Evolutionary conservation across 202 grass and related monocot species (phyloP).

Genomic region (Saccharum hybrid): DNA sequence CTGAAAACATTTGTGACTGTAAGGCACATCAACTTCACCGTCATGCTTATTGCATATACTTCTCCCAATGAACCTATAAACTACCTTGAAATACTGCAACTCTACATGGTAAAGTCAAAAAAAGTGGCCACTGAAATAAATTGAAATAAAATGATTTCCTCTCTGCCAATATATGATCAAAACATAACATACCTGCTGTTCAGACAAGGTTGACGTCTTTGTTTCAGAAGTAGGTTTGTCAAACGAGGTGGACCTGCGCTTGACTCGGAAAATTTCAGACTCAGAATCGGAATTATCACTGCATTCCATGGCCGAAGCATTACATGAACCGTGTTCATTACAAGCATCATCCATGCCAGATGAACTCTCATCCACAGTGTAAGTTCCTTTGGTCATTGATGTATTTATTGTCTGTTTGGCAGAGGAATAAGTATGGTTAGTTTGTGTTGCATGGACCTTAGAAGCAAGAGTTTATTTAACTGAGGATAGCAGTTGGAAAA

Average conservation of each 20-base stretch:
- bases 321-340: conserved; percentile 50
- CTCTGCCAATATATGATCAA: conserved; percentile 17
- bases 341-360: conserved; percentile 41
- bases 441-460: conserved; percentile 34
- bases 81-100: neutral
- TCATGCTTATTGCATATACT: neutral
- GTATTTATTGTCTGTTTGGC: conserved; percentile 16
- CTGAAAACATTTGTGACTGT: neutral
- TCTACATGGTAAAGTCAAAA: neutral
- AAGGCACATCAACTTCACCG: neutral
- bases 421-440: conserved; percentile 29
- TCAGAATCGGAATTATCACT: conserved; percentile 88
- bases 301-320: conserved; percentile 53
- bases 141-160: neutral
- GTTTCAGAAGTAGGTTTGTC: conserved; percentile 52
- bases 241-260: conserved; percentile 60
- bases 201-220: conserved; percentile 45
- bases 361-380: conserved; percentile 39
- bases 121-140: neutral
- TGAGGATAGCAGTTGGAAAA: conserved; percentile 1
- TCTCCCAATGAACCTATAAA: neutral
- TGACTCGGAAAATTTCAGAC: conserved; percentile 81
- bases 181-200: conserved; percentile 66
- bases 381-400: conserved; percentile 35
- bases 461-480: conserved; percentile 19